A percentile compares a stretch with the other conserved stretches of the same genome.
Conservation (phyloP, 129 eudicot species). For the Kitagawia praeruptora region DNA sequence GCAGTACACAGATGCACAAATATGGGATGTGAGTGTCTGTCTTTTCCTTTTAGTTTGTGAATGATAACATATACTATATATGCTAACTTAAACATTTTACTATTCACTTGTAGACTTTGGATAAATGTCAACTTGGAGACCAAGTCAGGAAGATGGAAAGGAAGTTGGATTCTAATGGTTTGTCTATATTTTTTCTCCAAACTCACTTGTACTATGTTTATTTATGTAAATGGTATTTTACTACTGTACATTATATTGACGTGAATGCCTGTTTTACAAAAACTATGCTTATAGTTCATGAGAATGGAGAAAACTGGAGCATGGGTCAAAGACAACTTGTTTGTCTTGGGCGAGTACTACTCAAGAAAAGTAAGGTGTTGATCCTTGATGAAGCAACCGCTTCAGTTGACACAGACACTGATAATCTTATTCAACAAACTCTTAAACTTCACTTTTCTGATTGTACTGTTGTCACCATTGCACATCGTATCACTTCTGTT, state of each 20-base stretch:
- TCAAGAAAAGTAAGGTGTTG: no score
- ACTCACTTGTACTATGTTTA: neutral
- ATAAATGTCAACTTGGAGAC: no score
- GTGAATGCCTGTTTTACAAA: neutral
- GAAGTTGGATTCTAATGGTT: neutral
- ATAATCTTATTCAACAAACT: constrained; percentile 54
- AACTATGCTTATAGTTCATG: constrained; percentile 31
- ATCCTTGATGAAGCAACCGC: no score
- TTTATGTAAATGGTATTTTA: neutral
- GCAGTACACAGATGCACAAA: constrained; percentile 66
- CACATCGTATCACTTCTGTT: constrained; percentile 76
- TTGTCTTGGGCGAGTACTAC: no score
- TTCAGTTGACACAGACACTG: constrained; percentile 39
- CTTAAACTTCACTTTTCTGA: constrained; percentile 47
- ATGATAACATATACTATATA: no score
- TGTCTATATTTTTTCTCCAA: neutral
- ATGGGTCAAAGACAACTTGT: constrained; percentile 31
- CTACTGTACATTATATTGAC: neutral
- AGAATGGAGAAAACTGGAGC: constrained; percentile 84
- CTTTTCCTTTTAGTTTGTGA: no score
- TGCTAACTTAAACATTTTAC: no score
- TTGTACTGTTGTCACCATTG: constrained; percentile 62
- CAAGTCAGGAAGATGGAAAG: neutral
- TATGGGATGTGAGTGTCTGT: no score
- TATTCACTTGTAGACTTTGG: no score